Base-by-base conservation (phyloP, 2,329 filamentous ascomycete species). In the Knoxdaviesia capensis region DNA sequence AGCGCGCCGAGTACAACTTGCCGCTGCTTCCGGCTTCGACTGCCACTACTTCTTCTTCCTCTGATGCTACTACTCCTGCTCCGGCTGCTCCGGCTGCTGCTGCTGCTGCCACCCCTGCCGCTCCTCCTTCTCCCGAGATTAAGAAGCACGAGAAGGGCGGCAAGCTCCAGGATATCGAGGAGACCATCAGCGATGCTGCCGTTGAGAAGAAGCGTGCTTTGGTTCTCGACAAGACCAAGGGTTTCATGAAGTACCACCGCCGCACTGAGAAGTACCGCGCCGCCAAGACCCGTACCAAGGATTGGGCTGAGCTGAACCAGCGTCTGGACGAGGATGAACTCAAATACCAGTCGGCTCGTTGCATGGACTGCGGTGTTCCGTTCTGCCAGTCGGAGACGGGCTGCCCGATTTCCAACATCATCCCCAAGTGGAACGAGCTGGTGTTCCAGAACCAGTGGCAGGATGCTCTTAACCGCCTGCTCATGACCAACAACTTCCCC, bases 401-500 rank as follows among this genome's bases (percentile, higher is more conserved):
- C 40, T 96, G 88, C 57, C 88, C 88, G 1, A 94, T 94, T 59
- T 86, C 79, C 51, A 96, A 96, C 64, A 92, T 96, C 55, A 96
- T 96, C 53, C 88, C 88, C 44, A 94, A 94, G 52, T 94, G 84
- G 84, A 94, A 92, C 44, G 86, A 94, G 46, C 48, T 94, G 6
- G 74, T 92, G 0, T 77, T 76, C 54, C 65, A 75, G 44, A 71
- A 74, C 39, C 78, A 92, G 48, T 96, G 88, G 88, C 74, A 77
- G 51, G 87, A 94, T 60, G 88, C 88, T 29, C 74, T 94, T 4
- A 88, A 94, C 61, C 75, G 85, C 45, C 70, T 96, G 7, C 68
- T 94, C 42, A 88, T 92, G 81, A 94, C 88, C 49, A 94, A 96
- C 68, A 94, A 94, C 64, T 94, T 96, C 70, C 88, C 88, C 4